Conservation (phyloP, 768 basidiomycete genomes). For the Suillus ampliporus region DNA sequence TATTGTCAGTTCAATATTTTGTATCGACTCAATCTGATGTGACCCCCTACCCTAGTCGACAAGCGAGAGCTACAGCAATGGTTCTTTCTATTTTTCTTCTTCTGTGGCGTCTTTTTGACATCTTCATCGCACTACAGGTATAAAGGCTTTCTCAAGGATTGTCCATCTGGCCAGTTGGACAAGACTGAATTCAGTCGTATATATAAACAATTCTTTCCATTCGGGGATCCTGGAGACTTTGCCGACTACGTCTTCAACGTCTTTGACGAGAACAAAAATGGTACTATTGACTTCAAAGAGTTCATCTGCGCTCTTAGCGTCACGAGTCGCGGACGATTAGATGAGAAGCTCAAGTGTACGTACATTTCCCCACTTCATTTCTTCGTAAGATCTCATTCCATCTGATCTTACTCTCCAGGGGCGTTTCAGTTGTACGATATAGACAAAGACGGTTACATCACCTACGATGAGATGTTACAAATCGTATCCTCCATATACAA, state of each 20-base stretch:
- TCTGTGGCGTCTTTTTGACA: slow-evolving; percentile 14
- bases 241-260: slow-evolving; percentile 99
- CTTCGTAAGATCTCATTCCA: too few relatives aligned
- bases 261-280: slow-evolving; percentile 93
- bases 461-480: slow-evolving; percentile 98
- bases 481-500: slow-evolving; percentile 99
- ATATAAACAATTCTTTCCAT: slow-evolving; percentile 99
- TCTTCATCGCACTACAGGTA: slow-evolving; percentile 62
- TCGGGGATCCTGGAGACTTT: slow-evolving; percentile 96
- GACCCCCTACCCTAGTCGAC: slow-evolving; percentile 65
- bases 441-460: slow-evolving; percentile 97
- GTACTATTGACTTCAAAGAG: slow-evolving; percentile 98
- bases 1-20: slow-evolving; percentile 69
- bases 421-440: slow-evolving; percentile 99
- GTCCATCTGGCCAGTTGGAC: slow-evolving; percentile 95
- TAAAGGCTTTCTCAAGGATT: slow-evolving; percentile 99
- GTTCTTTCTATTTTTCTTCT: slow-evolving; percentile 42
- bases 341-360: slow-evolving; percentile 98
- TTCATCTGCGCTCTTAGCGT: slow-evolving; percentile 98
- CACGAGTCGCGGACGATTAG: slow-evolving; percentile 89
- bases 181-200: slow-evolving; percentile 95
- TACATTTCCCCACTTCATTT: slow-evolving; percentile 22
- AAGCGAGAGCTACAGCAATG: slow-evolving; percentile 98
- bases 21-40: slow-evolving; percentile 18
- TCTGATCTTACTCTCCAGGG: slow-evolving; percentile 62